These are phyloP conservation scores for Trichophyton simii DNA, from an alignment of 2,329 filamentous ascomycete genomes.

Conservation along the genomic window DNA sequence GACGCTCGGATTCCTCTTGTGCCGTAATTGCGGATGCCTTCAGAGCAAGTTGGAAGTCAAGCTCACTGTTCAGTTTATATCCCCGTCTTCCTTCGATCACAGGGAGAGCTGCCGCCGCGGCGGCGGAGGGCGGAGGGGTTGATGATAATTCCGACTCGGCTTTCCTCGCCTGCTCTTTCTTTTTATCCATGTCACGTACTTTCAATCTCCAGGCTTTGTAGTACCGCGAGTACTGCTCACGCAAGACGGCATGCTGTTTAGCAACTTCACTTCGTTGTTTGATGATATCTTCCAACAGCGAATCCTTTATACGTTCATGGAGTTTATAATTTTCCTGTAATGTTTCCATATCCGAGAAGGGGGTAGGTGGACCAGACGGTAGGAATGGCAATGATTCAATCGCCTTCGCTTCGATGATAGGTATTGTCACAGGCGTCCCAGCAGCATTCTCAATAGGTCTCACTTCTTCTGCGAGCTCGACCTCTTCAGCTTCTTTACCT, in stretches of 20 bases:
- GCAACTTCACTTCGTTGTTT: conserved; percentile 28
- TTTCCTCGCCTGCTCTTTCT: conserved; percentile 26
- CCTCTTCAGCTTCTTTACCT: conserved; percentile 16
- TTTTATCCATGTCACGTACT: conserved; percentile 32
- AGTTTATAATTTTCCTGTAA: conserved; percentile 30
- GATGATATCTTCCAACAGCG: conserved; percentile 27
- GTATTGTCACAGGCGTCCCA: conserved; percentile 1
- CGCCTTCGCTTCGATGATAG: conserved; percentile 21
- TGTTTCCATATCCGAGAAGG: conserved; percentile 34
- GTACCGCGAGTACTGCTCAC: conserved; percentile 28
- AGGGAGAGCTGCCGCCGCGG: conserved; percentile 19
- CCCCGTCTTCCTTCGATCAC: conserved; percentile 29
- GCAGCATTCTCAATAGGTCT: not conserved
- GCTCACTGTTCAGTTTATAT: conserved; percentile 37
- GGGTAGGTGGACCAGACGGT: conserved; percentile 30
- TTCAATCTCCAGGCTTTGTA: conserved; percentile 36
- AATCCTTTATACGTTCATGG: conserved; percentile 29
- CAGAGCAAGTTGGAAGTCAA: conserved; percentile 38
- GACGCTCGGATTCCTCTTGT: conserved; percentile 35
- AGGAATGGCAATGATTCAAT: conserved; percentile 37
- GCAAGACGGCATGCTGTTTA: conserved; percentile 29
- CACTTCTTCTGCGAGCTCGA: conserved; percentile 11
- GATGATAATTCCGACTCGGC: conserved; percentile 27
- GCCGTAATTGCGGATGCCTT: conserved; percentile 37
- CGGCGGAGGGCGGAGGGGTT: conserved; percentile 19